Evolutionary conservation across 768 basidiomycete species (phyloP).

Genomic region (Rhodotorula graminis): DNA sequence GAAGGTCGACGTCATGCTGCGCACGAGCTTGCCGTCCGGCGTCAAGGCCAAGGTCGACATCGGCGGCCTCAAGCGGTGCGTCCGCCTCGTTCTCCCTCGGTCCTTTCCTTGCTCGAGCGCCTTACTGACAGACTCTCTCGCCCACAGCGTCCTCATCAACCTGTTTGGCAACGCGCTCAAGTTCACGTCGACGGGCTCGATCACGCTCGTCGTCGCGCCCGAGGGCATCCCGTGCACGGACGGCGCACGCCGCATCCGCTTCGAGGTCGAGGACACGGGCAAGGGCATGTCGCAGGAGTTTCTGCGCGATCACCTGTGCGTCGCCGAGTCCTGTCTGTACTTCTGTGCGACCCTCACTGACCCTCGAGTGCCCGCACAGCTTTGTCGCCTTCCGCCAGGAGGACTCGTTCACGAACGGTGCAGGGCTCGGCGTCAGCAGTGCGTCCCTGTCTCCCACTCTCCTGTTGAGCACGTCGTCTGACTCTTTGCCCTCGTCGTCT

Average conservation of each 20-base stretch:
- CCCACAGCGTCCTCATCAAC: background rate
- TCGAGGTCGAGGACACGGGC: constrained; percentile 8
- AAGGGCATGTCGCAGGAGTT: background rate
- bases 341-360: background rate
- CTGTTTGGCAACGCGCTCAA: background rate
- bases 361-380: background rate
- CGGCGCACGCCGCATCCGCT: background rate
- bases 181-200: background rate
- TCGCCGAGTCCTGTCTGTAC: background rate
- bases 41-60: background rate
- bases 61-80: constrained; percentile 1
- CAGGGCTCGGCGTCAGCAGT: constrained; percentile 22
- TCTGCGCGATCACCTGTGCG: background rate
- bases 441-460: background rate
- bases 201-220: background rate
- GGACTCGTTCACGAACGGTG: constrained; percentile 19
- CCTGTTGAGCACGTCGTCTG: background rate
- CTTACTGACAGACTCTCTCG: too few relatives aligned
- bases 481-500: too few relatives aligned
- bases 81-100: too few relatives aligned
- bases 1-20: background rate
- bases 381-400: constrained; percentile 2
- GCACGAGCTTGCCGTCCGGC: background rate
- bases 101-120: too few relatives aligned
- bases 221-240: background rate